Evolutionary conservation across 2,329 filamentous ascomycete genomes (phyloP), one percentile per base, ranked within the genome.

Genomic region (Rutstroemia sp.): DNA sequence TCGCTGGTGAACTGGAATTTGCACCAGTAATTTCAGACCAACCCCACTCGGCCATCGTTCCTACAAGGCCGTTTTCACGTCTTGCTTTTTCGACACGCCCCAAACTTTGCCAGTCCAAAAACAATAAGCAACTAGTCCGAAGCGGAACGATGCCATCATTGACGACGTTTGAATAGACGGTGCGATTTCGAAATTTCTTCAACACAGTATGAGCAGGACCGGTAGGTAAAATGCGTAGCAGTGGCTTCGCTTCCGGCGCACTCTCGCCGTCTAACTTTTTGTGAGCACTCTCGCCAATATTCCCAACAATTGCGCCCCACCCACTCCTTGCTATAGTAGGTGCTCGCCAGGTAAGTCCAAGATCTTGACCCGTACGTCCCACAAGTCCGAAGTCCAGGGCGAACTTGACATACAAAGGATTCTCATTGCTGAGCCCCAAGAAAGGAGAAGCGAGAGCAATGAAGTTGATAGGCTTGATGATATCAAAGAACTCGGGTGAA

Each of bases 121-220:
- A 99, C 5, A 99, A 74, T n/a, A 99, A 76, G 70, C 92, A 99
- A 61, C 92, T 97, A 4, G 94, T 99, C 21, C 94, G 84, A 37
- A 99, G 75, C 2, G 94, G 94, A 4, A 99, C 94, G 63, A 99
- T 96, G 3, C 92, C 92, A 72, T 97, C 92, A 67, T 97, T 97
- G 63, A 97, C 92, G 12, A 97, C 92, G 66, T 97, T 97, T 2
- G 92, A 96, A 70, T 97, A 97, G 1, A 96, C 78, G 0, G 94
- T 97, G 16, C 92, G 80, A 69, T 95, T 95, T 21, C 89, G 79
- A 70, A 97, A 97, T 72, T 89, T 90, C 68, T 87, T 86, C 42
- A 97, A 73, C 1, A 92, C 92, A 54, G 83, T 82, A 70, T 96
- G 92, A 6, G 92, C 94, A 16, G 92, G 92, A 0, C 92, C 92